A percentile compares a stretch with the other conserved stretches of the same genome.
These are phyloP conservation scores for Plasmodium berghei DNA, from an alignment of 169 alveolate genomes.

Conservation along the genomic window DNA sequence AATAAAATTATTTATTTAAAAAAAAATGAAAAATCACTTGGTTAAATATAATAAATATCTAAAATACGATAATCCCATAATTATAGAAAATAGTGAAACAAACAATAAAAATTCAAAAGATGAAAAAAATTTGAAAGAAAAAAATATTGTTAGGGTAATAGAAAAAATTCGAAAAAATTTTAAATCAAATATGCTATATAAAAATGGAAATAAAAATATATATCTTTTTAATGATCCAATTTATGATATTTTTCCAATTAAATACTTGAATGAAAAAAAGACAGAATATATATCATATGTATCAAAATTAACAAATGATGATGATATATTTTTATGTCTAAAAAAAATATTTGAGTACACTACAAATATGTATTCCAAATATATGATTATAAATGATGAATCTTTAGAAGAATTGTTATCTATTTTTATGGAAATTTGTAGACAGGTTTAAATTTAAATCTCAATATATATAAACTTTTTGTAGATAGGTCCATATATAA, in stretches of 20 bases:
- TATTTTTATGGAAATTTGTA: conserved; percentile 64
- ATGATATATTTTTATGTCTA: conserved; percentile 38
- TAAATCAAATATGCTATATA: conserved; percentile 34
- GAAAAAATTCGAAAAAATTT: conserved; percentile 56
- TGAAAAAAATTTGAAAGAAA: conserved; percentile 41
- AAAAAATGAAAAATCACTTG: conserved; percentile 44
- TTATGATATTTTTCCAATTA: conserved; percentile 44
- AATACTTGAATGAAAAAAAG: conserved; percentile 32
- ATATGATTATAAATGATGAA: conserved; percentile 35
- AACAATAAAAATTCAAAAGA: conserved; percentile 25
- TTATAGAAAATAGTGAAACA: conserved; percentile 32
- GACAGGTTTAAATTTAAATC: conserved; percentile 29
- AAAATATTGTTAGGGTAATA: conserved; percentile 59
- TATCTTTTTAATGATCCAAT: conserved; percentile 57
- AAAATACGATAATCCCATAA: conserved; percentile 49
- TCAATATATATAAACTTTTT: too few species aligned
- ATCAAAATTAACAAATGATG: conserved; percentile 54
- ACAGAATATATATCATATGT: conserved; percentile 50
- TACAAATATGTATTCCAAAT: conserved; percentile 28
- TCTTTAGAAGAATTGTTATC: conserved; percentile 23
- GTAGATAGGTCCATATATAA: too few species aligned
- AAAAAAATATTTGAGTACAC: conserved; percentile 46
- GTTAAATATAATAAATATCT: conserved; percentile 17
- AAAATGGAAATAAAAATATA: conserved; percentile 47
- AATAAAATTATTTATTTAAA: too few species aligned